A percentile compares a stretch with the other conserved stretches of the same genome.
These are phyloP conservation scores for Monosporascus cannonballus DNA, from an alignment of 2,329 filamentous ascomycete species.

Conservation along the genomic window DNA sequence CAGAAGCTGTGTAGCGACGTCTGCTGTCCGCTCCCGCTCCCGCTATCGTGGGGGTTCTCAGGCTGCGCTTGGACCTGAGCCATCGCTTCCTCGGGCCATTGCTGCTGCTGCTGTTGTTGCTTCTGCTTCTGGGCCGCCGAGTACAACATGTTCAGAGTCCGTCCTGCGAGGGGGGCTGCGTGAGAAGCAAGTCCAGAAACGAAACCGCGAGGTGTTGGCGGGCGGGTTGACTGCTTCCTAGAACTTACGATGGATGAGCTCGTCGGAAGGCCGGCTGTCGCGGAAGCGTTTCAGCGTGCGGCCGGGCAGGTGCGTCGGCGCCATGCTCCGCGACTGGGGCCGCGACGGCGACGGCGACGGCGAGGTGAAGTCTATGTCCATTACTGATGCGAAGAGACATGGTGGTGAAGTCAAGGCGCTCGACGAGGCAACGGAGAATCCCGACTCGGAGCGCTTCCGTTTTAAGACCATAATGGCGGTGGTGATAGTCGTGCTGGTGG, in stretches of 20 bases:
- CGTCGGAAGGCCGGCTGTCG: conserved; percentile 50
- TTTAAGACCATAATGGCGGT: conserved; percentile 45
- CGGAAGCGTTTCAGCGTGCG: conserved; percentile 58
- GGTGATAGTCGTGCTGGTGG: not conserved
- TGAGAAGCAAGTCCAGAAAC: conserved; percentile 8
- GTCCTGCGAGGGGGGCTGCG: conserved; percentile 33
- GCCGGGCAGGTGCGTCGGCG: conserved; percentile 42
- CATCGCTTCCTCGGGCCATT: conserved; percentile 11
- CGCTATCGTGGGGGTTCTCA: conserved; percentile 8
- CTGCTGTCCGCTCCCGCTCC: conserved; percentile 29
- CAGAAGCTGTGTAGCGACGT: conserved; percentile 56
- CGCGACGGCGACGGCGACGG: conserved; percentile 25
- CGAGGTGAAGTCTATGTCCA: conserved; percentile 25
- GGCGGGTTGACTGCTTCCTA: conserved; percentile 5
- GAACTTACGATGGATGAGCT: conserved; percentile 48
- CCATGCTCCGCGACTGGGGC: conserved; percentile 22
- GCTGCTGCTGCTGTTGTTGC: conserved; percentile 14
- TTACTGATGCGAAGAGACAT: conserved; percentile 26
- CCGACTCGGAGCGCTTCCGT: conserved; percentile 57
- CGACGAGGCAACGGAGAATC: conserved; percentile 44
- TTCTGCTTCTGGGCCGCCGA: conserved; percentile 41
- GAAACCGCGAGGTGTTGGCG: not conserved
- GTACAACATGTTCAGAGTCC: conserved; percentile 52
- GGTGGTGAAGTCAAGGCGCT: conserved; percentile 36
- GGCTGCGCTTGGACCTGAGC: conserved; percentile 5